Conservation (phyloP, 176 grass and related monocot species). For the Poa pratensis region DNA sequence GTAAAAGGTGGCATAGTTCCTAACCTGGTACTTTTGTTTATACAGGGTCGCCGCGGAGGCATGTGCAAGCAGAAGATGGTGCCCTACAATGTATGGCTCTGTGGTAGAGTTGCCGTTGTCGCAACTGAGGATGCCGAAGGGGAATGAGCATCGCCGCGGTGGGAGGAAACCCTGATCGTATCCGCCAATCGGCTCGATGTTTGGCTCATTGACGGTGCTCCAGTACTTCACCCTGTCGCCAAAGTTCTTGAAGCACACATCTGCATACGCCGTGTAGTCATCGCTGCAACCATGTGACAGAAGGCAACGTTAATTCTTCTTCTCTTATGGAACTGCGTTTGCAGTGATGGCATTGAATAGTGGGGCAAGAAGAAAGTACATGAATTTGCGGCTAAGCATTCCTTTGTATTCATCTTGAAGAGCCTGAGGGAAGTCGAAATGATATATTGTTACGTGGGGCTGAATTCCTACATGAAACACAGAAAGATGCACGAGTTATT, state of each 20-base stretch:
- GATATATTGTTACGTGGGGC: conserved; percentile 82
- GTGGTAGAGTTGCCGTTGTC: conserved; percentile 75
- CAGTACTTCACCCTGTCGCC: conserved; percentile 87
- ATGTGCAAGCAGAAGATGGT: conserved; percentile 81
- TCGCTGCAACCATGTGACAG: conserved; percentile 55
- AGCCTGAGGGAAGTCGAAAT: conserved; percentile 92
- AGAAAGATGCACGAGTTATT: conserved; percentile 13
- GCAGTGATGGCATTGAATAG: background rate
- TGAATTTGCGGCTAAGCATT: conserved; percentile 68
- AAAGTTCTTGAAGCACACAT: conserved; percentile 92
- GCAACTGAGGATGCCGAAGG: conserved; percentile 57
- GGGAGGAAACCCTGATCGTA: conserved; percentile 65
- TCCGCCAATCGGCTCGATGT: conserved; percentile 66
- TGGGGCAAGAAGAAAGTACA: conserved; percentile 51
- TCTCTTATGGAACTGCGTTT: background rate
- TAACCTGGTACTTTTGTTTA: conserved; percentile 76
- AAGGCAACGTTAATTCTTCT: background rate
- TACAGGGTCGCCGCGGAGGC: conserved; percentile 67
- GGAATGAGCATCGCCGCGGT: conserved; percentile 71
- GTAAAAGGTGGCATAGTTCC: background rate
- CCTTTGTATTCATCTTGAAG: conserved; percentile 78
- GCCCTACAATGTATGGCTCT: conserved; percentile 78
- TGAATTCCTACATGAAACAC: conserved; percentile 68
- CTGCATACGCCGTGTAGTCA: conserved; percentile 76
- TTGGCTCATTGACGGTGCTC: conserved; percentile 86